Evolutionary conservation across 306 rosid genomes (phyloP), one percentile per base, ranked within the genome.

Genomic region (Vicia sativa): DNA sequence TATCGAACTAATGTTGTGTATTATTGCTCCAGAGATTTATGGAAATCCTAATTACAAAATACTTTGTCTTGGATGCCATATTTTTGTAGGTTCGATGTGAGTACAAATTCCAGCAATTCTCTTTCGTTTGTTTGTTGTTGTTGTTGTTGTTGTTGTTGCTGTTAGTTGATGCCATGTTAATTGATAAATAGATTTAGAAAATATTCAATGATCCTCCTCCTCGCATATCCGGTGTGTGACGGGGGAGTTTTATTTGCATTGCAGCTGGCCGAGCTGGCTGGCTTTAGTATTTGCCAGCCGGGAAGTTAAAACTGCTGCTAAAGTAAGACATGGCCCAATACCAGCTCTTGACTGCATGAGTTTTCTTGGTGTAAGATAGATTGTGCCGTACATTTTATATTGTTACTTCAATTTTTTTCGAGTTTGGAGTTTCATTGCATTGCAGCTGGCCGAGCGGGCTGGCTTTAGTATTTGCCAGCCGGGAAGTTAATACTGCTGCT

Each of bases 191-290:
- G 6, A 19, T 19, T 28, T 14, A 10, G 26, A 53, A 23, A 58
- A 38, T 46, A n/a, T 41, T 45, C 19, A 62, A 25, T 72, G 38
- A 34, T 15, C 29, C 31, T 21, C 49, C 26, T 12, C 34, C 31
- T 28, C 3, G 37, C 49, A 11, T 1, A 21, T 23, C 34, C 6
- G 13, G 41, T 26, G 41, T 59, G 39, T 39, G 14, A 67, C 23
- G 26, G 70, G 56, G 48, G 37, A 73, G 45, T 28, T 53, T 46
- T 55, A 66, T 15, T 14, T 42, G 19, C 28, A 21, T 38, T 52
- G 96, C 91, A 80, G 93, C 86, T 84, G 92, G 92, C 95, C 90
- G 89, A 87, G 86, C 84, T 84, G 97, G 70, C 70, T 84, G 80
- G 84, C 86, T 63, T 8, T 21, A 86, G 85, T 79, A 54, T 63